Conservation (phyloP, 345 rosid genomes). For the Schrenkiella parvula region DNA sequence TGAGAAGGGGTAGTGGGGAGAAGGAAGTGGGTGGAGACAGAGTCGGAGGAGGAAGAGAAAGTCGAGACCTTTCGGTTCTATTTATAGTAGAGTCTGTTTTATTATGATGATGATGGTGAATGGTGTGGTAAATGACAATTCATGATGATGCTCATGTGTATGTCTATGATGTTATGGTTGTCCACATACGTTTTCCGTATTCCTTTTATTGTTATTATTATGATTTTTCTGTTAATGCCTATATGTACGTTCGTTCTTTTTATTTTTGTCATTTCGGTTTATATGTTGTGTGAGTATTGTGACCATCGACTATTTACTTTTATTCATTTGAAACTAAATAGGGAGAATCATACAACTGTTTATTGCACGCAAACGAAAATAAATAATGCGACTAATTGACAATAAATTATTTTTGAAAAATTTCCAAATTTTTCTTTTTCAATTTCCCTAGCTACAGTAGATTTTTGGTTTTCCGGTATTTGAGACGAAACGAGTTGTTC, state of each 20-base stretch:
- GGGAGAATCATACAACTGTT: neutral
- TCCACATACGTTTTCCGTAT: neutral
- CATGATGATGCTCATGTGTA: neutral
- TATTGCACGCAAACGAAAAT: neutral
- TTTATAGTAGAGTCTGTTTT: slow-evolving; percentile 21
- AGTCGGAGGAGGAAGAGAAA: slow-evolving; percentile 15
- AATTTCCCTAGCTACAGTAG: neutral
- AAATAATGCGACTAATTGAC: neutral
- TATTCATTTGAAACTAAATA: no score
- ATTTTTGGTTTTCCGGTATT: neutral
- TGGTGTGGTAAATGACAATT: neutral
- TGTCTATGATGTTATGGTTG: neutral
- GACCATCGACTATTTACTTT: neutral
- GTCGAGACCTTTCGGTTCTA: slow-evolving; percentile 13
- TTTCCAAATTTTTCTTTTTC: neutral
- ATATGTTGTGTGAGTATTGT: no score
- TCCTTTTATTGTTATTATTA: neutral
- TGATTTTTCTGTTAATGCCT: neutral
- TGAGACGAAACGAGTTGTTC: neutral
- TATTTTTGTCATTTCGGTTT: neutral
- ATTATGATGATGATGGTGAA: slow-evolving; percentile 4
- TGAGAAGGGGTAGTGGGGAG: slow-evolving; percentile 13
- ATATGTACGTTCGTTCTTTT: neutral
- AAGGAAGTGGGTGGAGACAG: slow-evolving; percentile 25
- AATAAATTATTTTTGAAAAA: neutral